Evolutionary conservation across 1,284 basidiomycete genomes (phyloP), one percentile per base, ranked within the genome.

Genomic region (Ceratobasidium sp.): DNA sequence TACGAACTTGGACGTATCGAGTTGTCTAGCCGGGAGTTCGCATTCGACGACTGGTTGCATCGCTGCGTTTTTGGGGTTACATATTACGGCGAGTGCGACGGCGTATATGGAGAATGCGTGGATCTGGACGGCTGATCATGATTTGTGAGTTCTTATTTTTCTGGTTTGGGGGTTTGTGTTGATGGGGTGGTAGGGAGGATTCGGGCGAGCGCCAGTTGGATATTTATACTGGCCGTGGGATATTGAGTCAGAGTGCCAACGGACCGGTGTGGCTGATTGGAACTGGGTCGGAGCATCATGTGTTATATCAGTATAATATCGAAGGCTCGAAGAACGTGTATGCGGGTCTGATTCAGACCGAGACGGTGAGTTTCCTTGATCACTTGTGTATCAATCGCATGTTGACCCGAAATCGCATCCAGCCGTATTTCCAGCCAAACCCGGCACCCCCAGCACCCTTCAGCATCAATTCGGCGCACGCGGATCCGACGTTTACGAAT

Each of bases 81-180:
- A 93, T 81, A 83, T 94, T 51, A 93, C 89, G 0, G 76, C 85
- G n/a, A 80, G 80, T 13, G 88, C 91, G 0, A 89, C 87, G 76
- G 91, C 81, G 13, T 85, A 85, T 77, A 76, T 83, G 32, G 81
- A 80, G 76, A 90, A 89, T 61, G 88, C 88, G 9, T 94, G 92
- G 92, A 85, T 92, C 8, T 95, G 94, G 94, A 86, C 89, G 32
- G 92, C 93, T 5, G 93, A 95, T 80, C 94, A 95, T 79, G 81
- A 83, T 64, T 81, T 85, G 77, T 69, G 43, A 69, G 74, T 51
- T 37, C 13, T 3, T 17, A 2, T n/a, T n/a, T n/a, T n/a, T n/a
- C 22, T 43, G 19, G 13, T 54, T 11, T 25, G 6, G 29, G 15
- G 25, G 15, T 19, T 17, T 29, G 22, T 22, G 11, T 73, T n/a